Conservation (phyloP, 768 basidiomycete species). For the Hericium rajendrae region DNA sequence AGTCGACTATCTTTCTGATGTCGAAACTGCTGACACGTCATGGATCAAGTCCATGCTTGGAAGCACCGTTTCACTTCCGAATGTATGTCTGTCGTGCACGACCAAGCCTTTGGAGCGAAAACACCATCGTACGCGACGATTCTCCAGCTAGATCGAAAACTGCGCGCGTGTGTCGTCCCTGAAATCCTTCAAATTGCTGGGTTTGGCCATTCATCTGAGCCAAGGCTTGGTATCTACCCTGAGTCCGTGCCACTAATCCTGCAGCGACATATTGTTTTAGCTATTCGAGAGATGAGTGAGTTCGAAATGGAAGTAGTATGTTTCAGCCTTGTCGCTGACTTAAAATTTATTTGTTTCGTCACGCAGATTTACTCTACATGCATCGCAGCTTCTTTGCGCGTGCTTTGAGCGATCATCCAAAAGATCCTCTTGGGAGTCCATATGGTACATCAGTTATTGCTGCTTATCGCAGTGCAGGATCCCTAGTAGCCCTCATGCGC, state of each 20-base stretch:
- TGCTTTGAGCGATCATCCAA: slow-evolving; percentile 51
- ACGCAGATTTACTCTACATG: slow-evolving; percentile 42
- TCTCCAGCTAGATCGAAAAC: slow-evolving; percentile 56
- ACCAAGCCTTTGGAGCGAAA: slow-evolving; percentile 57
- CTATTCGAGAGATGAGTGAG: slow-evolving; percentile 61
- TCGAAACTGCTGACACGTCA: neutral
- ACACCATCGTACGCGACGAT: slow-evolving; percentile 52
- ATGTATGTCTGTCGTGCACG: slow-evolving; percentile 55
- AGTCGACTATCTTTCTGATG: slow-evolving; percentile 35
- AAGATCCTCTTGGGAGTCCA: slow-evolving; percentile 60
- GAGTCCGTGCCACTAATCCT: slow-evolving; percentile 50
- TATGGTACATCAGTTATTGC: slow-evolving; percentile 60
- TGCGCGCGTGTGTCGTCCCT: slow-evolving; percentile 53
- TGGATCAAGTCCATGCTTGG: slow-evolving; percentile 47
- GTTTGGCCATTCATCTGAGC: slow-evolving; percentile 34
- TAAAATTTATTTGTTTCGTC: neutral
- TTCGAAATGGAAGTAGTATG: neutral
- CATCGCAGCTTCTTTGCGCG: slow-evolving; percentile 69
- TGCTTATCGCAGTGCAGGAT: slow-evolving; percentile 57
- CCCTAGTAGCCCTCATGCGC: slow-evolving; percentile 55
- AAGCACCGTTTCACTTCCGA: slow-evolving; percentile 57
- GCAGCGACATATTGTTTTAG: slow-evolving; percentile 57
- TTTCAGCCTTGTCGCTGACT: neutral
- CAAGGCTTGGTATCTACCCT: slow-evolving; percentile 26
- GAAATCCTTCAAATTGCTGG: slow-evolving; percentile 55